A percentile compares a stretch with the other conserved stretches of the same genome.
phyloP scores from a whole-genome alignment of 495 filamentous ascomycete genomes.

The Viridothelium virens region DNA sequence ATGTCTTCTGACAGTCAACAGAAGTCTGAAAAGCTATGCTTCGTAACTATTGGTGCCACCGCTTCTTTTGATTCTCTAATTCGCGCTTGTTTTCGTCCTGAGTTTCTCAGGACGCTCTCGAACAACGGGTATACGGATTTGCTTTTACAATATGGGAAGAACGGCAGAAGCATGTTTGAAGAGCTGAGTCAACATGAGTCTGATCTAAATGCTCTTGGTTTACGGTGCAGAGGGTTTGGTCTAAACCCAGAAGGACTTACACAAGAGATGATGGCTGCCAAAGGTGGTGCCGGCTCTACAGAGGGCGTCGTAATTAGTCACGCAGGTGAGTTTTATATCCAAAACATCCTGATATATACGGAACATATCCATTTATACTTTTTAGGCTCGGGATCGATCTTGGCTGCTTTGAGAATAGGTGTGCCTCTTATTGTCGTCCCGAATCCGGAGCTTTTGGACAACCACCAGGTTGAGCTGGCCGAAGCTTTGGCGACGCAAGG shows the following conservation, averaged over 20 bases:
- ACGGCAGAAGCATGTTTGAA: conserved; percentile 43
- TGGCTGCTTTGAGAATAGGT: conserved; percentile 63
- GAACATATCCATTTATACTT: conserved; percentile 17
- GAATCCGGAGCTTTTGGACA: conserved; percentile 73
- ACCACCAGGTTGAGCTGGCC: conserved; percentile 86
- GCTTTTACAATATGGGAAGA: conserved; percentile 68
- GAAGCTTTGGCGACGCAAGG: conserved; percentile 58
- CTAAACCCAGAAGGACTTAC: conserved; percentile 53
- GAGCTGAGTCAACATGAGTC: conserved; percentile 14
- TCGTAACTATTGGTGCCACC: conserved; percentile 89
- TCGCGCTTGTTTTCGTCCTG: conserved; percentile 50
- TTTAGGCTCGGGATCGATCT: conserved; percentile 78
- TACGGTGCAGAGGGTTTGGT: conserved; percentile 7
- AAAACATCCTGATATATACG: not conserved
- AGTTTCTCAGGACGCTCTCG: conserved; percentile 53
- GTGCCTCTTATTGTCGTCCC: conserved; percentile 77
- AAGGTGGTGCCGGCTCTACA: conserved; percentile 27
- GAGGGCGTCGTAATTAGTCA: conserved; percentile 77
- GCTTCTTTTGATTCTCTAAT: conserved; percentile 70
- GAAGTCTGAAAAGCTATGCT: conserved; percentile 44
- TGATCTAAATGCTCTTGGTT: not conserved
- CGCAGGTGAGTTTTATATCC: conserved; percentile 54
- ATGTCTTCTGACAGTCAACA: conserved; percentile 8
- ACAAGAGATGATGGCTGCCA: conserved; percentile 48
- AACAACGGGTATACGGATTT: conserved; percentile 55